Evolutionary conservation across 164 flowering plant species (phyloP).

Genomic region (Berberis vulgaris): DNA sequence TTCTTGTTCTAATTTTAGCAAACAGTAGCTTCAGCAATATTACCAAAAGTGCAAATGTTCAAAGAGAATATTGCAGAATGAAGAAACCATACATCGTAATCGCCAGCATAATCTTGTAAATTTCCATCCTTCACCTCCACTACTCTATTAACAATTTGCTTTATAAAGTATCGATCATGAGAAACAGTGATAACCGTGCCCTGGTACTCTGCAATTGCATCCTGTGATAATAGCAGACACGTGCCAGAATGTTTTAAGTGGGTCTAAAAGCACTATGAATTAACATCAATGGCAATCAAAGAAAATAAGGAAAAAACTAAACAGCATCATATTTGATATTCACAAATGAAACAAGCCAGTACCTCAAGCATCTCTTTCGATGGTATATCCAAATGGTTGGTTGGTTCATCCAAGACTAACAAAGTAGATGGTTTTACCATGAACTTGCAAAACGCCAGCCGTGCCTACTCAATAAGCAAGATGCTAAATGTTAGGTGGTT

Average conservation of each 20-base stretch:
- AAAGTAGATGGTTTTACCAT: conserved; percentile 95
- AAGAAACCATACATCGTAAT: conserved; percentile 69
- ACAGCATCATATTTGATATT: background rate
- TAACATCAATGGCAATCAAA: background rate
- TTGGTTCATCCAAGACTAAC: conserved; percentile 94
- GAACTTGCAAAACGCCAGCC: conserved; percentile 96
- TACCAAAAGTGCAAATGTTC: background rate
- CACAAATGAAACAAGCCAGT: conserved; percentile 3
- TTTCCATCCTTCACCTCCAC: conserved; percentile 71
- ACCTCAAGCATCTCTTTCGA: conserved; percentile 99
- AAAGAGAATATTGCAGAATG: background rate
- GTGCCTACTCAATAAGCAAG: conserved; percentile 42
- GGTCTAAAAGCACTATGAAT: background rate
- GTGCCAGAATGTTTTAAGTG: background rate
- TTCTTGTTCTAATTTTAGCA: too few relatives aligned
- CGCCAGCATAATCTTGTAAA: conserved; percentile 86
- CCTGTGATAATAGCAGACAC: conserved; percentile 36
- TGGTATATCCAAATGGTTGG: conserved; percentile 97
- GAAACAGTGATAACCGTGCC: conserved; percentile 95
- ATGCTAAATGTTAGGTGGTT: background rate
- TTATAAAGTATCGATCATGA: conserved; percentile 90
- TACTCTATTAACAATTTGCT: conserved; percentile 91
- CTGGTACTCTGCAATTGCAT: conserved; percentile 77
- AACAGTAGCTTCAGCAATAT: background rate
- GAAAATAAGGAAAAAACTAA: background rate